Base-by-base conservation (phyloP, 192 early-diverging fungal species). In the Borealophlyctis nickersoniae region DNA sequence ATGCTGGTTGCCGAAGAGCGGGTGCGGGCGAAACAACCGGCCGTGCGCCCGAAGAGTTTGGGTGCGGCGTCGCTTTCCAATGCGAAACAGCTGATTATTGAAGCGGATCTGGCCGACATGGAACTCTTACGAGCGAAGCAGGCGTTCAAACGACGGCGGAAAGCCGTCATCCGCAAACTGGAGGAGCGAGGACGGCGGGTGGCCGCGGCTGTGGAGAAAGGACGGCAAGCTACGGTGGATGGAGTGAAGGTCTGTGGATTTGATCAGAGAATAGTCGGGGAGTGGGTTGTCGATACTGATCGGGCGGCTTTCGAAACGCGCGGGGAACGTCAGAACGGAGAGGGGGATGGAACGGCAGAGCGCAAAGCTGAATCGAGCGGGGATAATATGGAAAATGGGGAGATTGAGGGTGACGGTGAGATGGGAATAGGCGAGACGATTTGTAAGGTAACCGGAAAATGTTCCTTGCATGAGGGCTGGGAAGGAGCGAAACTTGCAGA, bases 401-500 rank as follows among this genome's bases (percentile, higher is more conserved):
- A 45, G 7, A 45, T 19, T 7, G 39, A 45, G 19, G 39, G 39
- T 7, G 39, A 45, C 39, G 39, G 39, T 7, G 9, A 45, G 39
- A 45, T 45, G 39, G 39, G 9, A 7, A 19, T 45, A 13, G 39
- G 39, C 7, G 39, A 13, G 39, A 19, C 19, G 39, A 9, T 66
- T 53, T 66, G 64, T 56, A 11, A 16, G 36, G 26, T 26, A 9
- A 36, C 7, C 2, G 66, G 58, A 7, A 31, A 32, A 52, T 73
- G 72, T 49, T 56, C 65, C 1, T 49, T 55, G 36, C 72, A 73
- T 52, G 66, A 69, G 35, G 49, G 34, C 1, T 73, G 72, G 72
- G 72, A 73, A 3, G n/a, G 27, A 35, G 24, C 62, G 1, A 73
- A 73, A 39, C 36, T 22, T 29, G 56, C 52, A 11, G 72, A 73